Evolutionary conservation across 169 alveolate genomes (phyloP).

Genomic region (Plasmodium yoelii): DNA sequence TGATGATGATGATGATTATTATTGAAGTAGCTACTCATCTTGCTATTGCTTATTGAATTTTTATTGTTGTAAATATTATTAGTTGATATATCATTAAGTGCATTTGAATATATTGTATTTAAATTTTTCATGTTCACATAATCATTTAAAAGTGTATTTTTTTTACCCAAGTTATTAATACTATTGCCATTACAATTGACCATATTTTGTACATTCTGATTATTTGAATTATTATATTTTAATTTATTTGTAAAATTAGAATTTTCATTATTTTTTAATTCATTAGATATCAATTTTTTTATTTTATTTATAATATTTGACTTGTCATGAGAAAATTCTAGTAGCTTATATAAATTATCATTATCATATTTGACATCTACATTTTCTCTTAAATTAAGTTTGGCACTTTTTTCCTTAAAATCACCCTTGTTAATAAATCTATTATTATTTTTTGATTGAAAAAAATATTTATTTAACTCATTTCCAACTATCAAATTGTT

Average conservation of each 20-base stretch:
- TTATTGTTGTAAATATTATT: background rate
- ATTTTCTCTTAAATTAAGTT: slow-evolving; percentile 51
- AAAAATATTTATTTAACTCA: background rate
- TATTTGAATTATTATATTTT: slow-evolving; percentile 1
- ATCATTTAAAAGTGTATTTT: slow-evolving; percentile 33
- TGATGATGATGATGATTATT: no score
- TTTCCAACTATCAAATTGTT: slow-evolving; percentile 1
- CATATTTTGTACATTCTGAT: background rate
- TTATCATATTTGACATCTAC: background rate
- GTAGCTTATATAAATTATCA: slow-evolving; percentile 26
- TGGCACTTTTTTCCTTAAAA: slow-evolving; percentile 59
- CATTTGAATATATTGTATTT: slow-evolving; percentile 10
- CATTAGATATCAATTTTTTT: slow-evolving; percentile 56
- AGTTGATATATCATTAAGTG: background rate
- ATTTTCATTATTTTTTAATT: slow-evolving; percentile 38
- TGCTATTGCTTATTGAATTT: background rate
- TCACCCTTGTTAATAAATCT: background rate
- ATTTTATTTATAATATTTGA: slow-evolving; percentile 57
- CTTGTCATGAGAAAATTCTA: slow-evolving; percentile 27
- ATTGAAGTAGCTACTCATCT: background rate
- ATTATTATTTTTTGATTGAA: background rate
- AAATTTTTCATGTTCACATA: slow-evolving; percentile 2
- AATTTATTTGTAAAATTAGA: slow-evolving; percentile 19
- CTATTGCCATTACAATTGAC: background rate
- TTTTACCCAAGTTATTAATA: slow-evolving; percentile 13